Percentiles rank a stretch among this genome's conserved stretches.
Conservation (phyloP, 768 basidiomycete species). For the Suillus lakei region DNA sequence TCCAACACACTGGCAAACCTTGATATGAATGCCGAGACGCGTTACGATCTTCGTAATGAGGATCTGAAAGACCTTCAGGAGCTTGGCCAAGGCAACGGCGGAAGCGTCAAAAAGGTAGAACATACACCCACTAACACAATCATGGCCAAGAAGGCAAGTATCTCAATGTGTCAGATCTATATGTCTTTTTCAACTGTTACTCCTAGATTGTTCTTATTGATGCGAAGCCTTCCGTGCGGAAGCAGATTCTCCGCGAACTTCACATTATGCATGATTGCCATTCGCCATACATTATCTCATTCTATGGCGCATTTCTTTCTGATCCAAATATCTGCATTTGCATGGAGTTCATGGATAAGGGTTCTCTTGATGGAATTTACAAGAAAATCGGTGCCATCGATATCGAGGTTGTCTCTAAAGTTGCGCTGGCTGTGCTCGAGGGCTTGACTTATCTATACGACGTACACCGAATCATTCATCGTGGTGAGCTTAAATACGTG, state of each 20-base stretch:
- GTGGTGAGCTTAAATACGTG: conserved; percentile 63
- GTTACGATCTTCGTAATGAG: conserved; percentile 84
- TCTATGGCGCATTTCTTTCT: conserved; percentile 94
- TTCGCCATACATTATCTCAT: conserved; percentile 93
- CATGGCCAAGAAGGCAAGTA: conserved; percentile 96
- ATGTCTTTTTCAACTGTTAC: conserved; percentile 2
- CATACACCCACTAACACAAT: conserved; percentile 88
- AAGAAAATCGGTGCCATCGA: conserved; percentile 94
- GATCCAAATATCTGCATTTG: conserved; percentile 99
- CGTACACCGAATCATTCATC: conserved; percentile 96
- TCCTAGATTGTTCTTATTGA: conserved; percentile 91
- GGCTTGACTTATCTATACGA: conserved; percentile 98
- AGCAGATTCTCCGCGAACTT: conserved; percentile 96
- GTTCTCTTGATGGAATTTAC: conserved; percentile 93
- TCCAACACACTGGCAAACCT: conserved; percentile 85
- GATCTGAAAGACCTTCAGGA: conserved; percentile 91
- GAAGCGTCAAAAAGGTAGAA: conserved; percentile 95
- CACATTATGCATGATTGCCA: conserved; percentile 99
- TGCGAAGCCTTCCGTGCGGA: conserved; percentile 93
- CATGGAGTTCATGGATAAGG: conserved; percentile 97
- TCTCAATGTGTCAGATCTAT: background rate
- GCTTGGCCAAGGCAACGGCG: conserved; percentile 95
- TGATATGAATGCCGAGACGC: conserved; percentile 85
- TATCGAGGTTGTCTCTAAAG: conserved; percentile 89
- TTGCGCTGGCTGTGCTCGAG: conserved; percentile 93